Evolutionary conservation across 2,329 filamentous ascomycete species (phyloP).

Genomic region (Madurella mycetomatis): DNA sequence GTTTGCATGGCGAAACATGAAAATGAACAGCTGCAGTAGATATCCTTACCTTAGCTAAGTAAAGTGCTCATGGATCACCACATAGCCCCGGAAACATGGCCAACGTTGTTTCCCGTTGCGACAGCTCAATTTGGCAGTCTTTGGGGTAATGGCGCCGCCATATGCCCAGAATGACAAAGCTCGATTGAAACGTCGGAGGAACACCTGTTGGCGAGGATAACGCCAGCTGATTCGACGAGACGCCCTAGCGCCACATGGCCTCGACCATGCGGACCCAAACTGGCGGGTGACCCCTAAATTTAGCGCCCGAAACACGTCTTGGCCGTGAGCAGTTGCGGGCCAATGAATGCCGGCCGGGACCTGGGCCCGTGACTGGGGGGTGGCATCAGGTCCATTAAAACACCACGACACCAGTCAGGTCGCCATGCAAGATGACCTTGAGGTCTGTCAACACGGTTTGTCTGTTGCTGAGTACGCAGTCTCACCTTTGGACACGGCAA

Average conservation of each 20-base stretch:
- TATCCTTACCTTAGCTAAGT: too few relatives aligned
- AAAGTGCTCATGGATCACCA: too few relatives aligned
- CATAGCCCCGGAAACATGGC: neutral
- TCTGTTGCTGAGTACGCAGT: too few relatives aligned
- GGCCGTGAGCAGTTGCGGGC: slow-evolving; percentile 3
- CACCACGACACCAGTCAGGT: slow-evolving; percentile 10
- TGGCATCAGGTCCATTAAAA: slow-evolving; percentile 6
- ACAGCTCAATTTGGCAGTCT: neutral
- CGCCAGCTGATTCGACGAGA: slow-evolving; percentile 15
- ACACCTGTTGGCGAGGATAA: slow-evolving; percentile 8
- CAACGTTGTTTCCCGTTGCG: slow-evolving; percentile 10
- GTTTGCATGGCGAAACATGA: too few relatives aligned
- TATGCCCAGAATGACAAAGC: neutral
- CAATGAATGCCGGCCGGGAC: slow-evolving; percentile 5
- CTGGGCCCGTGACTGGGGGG: slow-evolving; percentile 14
- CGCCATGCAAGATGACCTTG: slow-evolving; percentile 12
- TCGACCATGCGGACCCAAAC: slow-evolving; percentile 13
- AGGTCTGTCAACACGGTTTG: neutral
- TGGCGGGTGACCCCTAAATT: slow-evolving; percentile 21
- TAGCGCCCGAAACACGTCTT: slow-evolving; percentile 18
- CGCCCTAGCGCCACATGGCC: slow-evolving; percentile 10
- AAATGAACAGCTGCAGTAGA: too few relatives aligned
- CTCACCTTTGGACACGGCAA: too few relatives aligned
- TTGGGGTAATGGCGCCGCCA: neutral
- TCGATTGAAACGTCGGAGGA: slow-evolving; percentile 10